Conservation (phyloP, 2,329 filamentous ascomycete genomes). For the Botrytis sinoallii region DNA sequence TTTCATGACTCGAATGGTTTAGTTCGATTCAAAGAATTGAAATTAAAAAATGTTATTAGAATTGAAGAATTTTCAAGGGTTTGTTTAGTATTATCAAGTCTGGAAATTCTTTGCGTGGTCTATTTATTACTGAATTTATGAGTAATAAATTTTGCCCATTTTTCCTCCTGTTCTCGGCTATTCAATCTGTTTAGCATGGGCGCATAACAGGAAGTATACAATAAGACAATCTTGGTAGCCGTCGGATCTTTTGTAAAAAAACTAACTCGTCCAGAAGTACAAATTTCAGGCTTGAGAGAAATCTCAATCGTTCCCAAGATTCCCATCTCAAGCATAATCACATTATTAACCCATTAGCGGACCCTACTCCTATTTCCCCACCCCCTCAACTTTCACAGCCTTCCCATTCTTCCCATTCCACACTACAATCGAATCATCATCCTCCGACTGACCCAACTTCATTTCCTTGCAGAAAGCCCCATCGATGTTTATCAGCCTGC, state of each 20-base stretch:
- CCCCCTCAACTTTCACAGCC: neutral
- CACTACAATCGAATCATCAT: neutral
- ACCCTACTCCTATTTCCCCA: no score
- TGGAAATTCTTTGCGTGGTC: no score
- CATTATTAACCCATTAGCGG: neutral
- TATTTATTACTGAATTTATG: no score
- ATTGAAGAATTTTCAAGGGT: no score
- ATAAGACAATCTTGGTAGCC: neutral
- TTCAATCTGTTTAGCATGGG: neutral
- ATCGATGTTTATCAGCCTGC: neutral
- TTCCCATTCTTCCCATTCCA: neutral
- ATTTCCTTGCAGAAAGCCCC: neutral
- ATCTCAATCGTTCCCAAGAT: neutral
- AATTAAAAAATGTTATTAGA: no score
- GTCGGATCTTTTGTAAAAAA: fast-evolving
- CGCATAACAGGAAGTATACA: neutral
- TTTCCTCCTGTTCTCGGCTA: no score
- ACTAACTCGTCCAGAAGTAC: neutral
- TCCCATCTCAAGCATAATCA: neutral
- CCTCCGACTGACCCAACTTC: neutral
- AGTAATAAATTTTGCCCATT: no score
- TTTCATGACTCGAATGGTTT: neutral
- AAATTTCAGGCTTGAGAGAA: neutral
- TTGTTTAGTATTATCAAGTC: no score
- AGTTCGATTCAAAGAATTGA: fast-evolving